A percentile compares a stretch with the other conserved stretches of the same genome.
Conservation (phyloP, 2,329 filamentous ascomycete species). For the Ophiobolus disseminans region DNA sequence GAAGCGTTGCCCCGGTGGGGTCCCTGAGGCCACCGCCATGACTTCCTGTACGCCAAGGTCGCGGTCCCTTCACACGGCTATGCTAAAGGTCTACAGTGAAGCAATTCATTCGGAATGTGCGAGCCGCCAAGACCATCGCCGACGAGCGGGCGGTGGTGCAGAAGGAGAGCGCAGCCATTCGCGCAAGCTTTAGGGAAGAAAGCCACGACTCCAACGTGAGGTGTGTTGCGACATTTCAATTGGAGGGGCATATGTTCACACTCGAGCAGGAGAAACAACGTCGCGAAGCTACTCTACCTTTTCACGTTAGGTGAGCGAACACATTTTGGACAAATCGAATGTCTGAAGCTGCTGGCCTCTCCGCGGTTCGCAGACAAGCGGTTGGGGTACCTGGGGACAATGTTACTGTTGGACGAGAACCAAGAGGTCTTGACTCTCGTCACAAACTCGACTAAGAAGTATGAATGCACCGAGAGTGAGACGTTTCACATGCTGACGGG, state of each 20-base stretch:
- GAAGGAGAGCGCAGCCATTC: slow-evolving; percentile 97
- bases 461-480: slow-evolving; percentile 38
- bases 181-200: slow-evolving; percentile 97
- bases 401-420: slow-evolving; percentile 95
- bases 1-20: slow-evolving; percentile 52
- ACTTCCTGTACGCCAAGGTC: slow-evolving; percentile 60
- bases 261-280: slow-evolving; percentile 85
- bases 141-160: slow-evolving; percentile 98
- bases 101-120: slow-evolving; percentile 99
- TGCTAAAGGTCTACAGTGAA: slow-evolving; percentile 72
- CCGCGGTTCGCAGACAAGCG: slow-evolving; percentile 98
- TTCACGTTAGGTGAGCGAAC: slow-evolving; percentile 97
- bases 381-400: slow-evolving; percentile 92
- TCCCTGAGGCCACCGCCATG: slow-evolving; percentile 60
- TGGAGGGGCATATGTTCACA: slow-evolving; percentile 29
- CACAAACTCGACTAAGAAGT: slow-evolving; percentile 98
- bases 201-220: slow-evolving; percentile 89
- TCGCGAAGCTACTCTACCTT: slow-evolving; percentile 96
- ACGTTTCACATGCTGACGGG: slow-evolving; percentile 17
- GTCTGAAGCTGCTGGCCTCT: slow-evolving; percentile 93
- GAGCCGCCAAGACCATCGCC: slow-evolving; percentile 97
- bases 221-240: slow-evolving; percentile 58
- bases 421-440: slow-evolving; percentile 97
- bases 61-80: slow-evolving; percentile 24
- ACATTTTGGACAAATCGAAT: slow-evolving; percentile 99